These are phyloP conservation scores for Rhododendron simsii DNA, from an alignment of 148 eudicot species.

Conservation along the genomic window DNA sequence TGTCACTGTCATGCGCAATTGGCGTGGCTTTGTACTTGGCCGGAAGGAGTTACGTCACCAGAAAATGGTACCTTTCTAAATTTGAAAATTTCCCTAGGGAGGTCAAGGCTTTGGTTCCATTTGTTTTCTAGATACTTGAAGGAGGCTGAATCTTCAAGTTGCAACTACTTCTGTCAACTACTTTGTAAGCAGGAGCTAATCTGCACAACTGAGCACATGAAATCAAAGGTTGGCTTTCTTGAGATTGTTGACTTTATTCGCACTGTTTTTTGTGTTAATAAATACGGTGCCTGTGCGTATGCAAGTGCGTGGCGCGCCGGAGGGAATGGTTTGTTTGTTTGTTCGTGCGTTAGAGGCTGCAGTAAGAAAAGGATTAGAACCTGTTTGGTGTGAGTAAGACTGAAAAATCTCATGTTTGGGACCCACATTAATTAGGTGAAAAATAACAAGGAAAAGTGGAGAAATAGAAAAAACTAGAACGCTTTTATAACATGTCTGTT, in stretches of 20 bases:
- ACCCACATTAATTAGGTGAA: not conserved
- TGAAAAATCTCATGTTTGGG: not conserved
- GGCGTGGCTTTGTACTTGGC: slow-evolving; percentile 18
- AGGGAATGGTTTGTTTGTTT: not conserved
- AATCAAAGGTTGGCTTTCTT: not conserved
- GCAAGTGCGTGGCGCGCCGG: not conserved
- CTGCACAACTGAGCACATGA: not conserved
- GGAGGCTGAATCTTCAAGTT: not conserved
- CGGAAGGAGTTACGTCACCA: slow-evolving; percentile 34
- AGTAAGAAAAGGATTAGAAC: not conserved
- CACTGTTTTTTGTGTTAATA: not conserved
- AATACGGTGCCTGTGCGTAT: not conserved
- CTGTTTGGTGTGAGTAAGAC: not conserved
- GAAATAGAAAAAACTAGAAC: not conserved
- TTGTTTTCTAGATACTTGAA: slow-evolving; percentile 24
- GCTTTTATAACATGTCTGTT: not conserved
- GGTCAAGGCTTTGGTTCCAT: slow-evolving; percentile 37
- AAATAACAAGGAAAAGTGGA: not conserved
- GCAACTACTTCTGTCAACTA: not conserved
- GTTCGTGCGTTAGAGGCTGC: not conserved
- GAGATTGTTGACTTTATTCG: not conserved
- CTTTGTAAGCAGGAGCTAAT: no score
- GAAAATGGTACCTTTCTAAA: slow-evolving; percentile 36
- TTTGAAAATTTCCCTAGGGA: slow-evolving; percentile 36
- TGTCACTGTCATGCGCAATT: slow-evolving; percentile 9